These are phyloP conservation scores for Leishmania mexicana DNA, from an alignment of 208 protist species.

Conservation along the genomic window DNA sequence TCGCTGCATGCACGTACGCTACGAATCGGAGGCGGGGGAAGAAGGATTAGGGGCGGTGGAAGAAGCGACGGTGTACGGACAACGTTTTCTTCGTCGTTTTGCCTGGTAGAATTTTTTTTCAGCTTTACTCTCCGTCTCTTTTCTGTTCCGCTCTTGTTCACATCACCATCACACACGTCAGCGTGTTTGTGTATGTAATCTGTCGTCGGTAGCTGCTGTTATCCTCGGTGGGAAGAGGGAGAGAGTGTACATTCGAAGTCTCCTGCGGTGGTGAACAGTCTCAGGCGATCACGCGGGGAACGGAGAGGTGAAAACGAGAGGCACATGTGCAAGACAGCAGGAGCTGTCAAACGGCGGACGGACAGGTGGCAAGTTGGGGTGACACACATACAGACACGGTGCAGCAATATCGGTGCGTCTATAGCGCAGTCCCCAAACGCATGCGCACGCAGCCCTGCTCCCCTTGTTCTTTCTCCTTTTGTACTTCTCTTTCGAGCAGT, in stretches of 20 bases:
- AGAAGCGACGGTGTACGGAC: background rate
- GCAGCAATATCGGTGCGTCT: background rate
- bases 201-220: background rate
- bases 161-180: background rate
- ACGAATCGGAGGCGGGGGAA: background rate
- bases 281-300: background rate
- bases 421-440: background rate
- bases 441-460: background rate
- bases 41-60: background rate
- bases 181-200: background rate
- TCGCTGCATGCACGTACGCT: background rate
- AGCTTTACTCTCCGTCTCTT: background rate
- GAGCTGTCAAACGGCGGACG: background rate
- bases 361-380: background rate
- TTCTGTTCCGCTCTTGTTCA: background rate
- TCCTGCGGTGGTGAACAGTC: background rate
- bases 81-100: background rate
- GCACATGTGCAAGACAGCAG: background rate
- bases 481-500: background rate
- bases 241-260: background rate
- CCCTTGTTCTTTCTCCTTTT: background rate
- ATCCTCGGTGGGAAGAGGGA: background rate
- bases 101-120: background rate
- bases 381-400: background rate
- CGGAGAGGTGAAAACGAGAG: background rate